These are phyloP conservation scores for Erysiphe neolycopersici DNA, from an alignment of 2,329 filamentous ascomycete genomes.

Conservation along the genomic window DNA sequence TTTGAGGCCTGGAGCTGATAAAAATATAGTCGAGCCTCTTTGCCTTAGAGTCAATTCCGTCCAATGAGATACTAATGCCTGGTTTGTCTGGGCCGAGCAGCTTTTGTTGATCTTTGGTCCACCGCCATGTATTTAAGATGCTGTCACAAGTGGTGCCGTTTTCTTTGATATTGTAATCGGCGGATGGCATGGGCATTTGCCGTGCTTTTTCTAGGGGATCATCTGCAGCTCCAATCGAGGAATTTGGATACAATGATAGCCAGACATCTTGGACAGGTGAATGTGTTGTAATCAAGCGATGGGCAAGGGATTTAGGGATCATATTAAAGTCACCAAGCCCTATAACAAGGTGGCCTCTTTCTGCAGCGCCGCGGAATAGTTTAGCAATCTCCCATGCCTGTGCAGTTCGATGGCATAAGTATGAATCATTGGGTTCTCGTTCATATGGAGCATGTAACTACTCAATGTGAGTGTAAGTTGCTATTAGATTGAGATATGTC, in stretches of 20 bases:
- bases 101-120: constrained; percentile 46
- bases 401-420: constrained; percentile 68
- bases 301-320: constrained; percentile 62
- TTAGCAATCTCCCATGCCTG: constrained; percentile 93
- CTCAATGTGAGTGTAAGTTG: constrained; percentile 16
- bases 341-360: constrained; percentile 58
- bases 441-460: constrained; percentile 69
- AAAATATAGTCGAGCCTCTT: constrained; percentile 93
- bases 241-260: constrained; percentile 61
- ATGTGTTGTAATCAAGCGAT: constrained; percentile 56
- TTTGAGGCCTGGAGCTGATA: constrained; percentile 27
- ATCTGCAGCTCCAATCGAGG: constrained; percentile 47
- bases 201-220: constrained; percentile 40
- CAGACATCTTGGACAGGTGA: constrained; percentile 60
- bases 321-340: constrained; percentile 92
- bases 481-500: constrained; percentile 6
- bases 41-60: constrained; percentile 43
- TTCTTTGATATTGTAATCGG: constrained; percentile 46
- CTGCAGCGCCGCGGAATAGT: constrained; percentile 54
- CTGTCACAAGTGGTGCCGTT: constrained; percentile 79
- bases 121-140: constrained; percentile 78
- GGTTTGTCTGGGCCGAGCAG: constrained; percentile 36
- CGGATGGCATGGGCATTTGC: constrained; percentile 41
- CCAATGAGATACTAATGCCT: constrained; percentile 31
- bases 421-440: constrained; percentile 50